phyloP scores from a whole-genome alignment of 2,329 filamentous ascomycete species.

The Incumbomyces delicatus region DNA sequence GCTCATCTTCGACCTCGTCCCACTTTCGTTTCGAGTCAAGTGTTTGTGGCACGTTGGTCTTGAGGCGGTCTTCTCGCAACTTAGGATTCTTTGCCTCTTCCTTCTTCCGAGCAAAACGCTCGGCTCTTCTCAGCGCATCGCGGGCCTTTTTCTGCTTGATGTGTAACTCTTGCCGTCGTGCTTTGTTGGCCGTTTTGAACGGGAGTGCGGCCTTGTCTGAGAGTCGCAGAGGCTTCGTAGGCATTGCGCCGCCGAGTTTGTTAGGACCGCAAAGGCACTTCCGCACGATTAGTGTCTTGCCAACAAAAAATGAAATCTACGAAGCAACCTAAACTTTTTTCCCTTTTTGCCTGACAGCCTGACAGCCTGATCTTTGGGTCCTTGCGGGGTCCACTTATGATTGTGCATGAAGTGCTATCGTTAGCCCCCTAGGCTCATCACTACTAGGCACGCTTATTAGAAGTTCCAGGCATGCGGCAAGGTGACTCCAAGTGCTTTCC shows the following conservation, averaged over 20 bases:
- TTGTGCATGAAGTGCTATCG: too few species aligned
- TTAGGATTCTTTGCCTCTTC: constrained; percentile 77
- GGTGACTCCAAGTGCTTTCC: background rate
- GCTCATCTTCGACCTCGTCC: constrained; percentile 60
- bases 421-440: too few species aligned
- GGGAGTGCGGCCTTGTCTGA: constrained; percentile 33
- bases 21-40: constrained; percentile 83
- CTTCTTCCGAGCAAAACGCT: constrained; percentile 67
- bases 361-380: too few species aligned
- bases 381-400: too few species aligned
- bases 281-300: too few species aligned
- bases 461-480: too few species aligned
- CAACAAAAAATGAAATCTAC: too few species aligned
- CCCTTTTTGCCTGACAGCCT: too few species aligned
- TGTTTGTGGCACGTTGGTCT: constrained; percentile 68
- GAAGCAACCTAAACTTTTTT: too few species aligned
- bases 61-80: constrained; percentile 61
- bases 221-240: constrained; percentile 23
- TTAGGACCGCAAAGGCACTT: too few species aligned
- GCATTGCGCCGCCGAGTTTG: constrained; percentile 39
- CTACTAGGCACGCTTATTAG: too few species aligned
- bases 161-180: constrained; percentile 66
- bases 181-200: constrained; percentile 60
- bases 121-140: constrained; percentile 64
- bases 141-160: constrained; percentile 69